These are phyloP conservation scores for Citrullus colocynthis DNA, from an alignment of 306 rosid genomes.

Conservation along the genomic window DNA sequence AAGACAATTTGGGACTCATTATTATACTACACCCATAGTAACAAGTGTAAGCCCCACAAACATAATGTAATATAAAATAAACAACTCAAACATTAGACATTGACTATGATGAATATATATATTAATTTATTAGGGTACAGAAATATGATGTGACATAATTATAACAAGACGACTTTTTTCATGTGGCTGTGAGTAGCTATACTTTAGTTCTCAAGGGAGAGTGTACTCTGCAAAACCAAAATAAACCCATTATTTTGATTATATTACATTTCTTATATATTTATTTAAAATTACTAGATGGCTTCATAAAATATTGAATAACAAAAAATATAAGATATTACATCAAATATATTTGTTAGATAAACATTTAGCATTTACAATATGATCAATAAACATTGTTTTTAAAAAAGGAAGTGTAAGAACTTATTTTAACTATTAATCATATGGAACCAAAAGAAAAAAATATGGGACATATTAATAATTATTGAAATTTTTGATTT, in stretches of 20 bases:
- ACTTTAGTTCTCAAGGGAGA: slow-evolving; percentile 22
- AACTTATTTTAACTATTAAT: neutral
- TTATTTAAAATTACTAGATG: neutral
- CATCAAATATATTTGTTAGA: no score
- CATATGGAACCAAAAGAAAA: neutral
- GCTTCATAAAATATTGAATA: neutral
- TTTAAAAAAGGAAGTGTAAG: no score
- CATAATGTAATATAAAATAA: neutral
- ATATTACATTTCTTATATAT: neutral
- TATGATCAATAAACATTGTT: neutral
- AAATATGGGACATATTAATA: neutral
- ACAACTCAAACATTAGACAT: neutral
- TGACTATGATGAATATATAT: no score
- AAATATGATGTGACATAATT: neutral
- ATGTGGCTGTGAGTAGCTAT: neutral
- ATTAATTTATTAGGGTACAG: neutral
- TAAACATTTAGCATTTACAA: neutral
- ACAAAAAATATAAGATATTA: neutral
- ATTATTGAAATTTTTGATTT: neutral
- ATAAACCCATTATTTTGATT: neutral
- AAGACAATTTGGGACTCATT: neutral
- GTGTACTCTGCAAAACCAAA: slow-evolving; percentile 21
- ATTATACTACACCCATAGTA: neutral
- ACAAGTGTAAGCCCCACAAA: neutral
- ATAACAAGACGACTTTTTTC: neutral